Percentiles rank a stretch among this genome's conserved stretches.
Evolutionary conservation across 257 asterid genomes (phyloP).

Genomic region (Cordia subcordata): DNA sequence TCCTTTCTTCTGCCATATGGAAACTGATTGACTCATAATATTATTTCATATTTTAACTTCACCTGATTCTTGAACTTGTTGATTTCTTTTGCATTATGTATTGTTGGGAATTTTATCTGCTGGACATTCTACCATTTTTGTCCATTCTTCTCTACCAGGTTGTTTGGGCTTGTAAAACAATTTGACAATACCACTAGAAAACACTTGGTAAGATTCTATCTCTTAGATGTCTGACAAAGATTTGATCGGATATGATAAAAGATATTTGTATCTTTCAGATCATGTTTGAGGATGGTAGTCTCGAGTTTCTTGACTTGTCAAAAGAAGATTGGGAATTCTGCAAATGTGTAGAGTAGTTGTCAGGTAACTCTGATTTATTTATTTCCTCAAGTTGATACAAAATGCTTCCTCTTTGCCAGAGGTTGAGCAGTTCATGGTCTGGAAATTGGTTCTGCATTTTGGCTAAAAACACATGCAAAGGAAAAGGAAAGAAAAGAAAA

Average conservation of each 20-base stretch:
- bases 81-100: not conserved
- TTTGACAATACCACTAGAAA: conserved; percentile 55
- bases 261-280: conserved; percentile 28
- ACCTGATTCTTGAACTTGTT: too few species aligned
- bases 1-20: too few species aligned
- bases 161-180: conserved; percentile 61
- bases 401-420: too few species aligned
- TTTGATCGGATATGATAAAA: conserved; percentile 6
- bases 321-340: conserved; percentile 79
- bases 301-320: conserved; percentile 68
- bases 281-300: conserved; percentile 78
- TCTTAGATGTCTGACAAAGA: not conserved
- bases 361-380: conserved; percentile 29
- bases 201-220: conserved; percentile 68
- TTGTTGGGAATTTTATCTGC: not conserved
- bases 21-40: too few species aligned
- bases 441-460: too few species aligned
- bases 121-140: conserved; percentile 1
- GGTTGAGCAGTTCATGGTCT: too few species aligned
- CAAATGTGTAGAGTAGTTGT: conserved; percentile 25
- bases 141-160: conserved; percentile 34
- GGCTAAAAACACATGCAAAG: too few species aligned
- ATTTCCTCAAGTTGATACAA: too few species aligned
- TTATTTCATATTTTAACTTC: too few species aligned
- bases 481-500: too few species aligned